Evolutionary conservation across 73 alveolate genomes (phyloP), one percentile per base, ranked within the genome.

Genomic region (Paramecium octaurelia): DNA sequence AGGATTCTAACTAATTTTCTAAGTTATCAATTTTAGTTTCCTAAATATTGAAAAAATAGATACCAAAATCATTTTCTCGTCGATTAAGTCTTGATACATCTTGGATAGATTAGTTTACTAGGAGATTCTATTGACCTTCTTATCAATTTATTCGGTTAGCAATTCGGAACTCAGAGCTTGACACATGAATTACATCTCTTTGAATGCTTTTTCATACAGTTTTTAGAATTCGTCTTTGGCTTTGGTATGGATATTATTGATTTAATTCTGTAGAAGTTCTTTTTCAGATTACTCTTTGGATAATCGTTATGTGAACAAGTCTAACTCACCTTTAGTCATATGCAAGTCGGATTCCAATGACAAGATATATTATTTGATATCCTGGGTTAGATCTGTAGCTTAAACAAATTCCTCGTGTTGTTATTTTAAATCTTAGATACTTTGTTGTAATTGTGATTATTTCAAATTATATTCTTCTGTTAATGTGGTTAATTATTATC

Each of bases 131-230:
- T 75, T 75, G 18, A 24, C 35, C 20, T 75, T 75, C 68, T 75
- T 75, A 36, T 36, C 59, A 75, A 75, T 40, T 75, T 36, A 36
- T 75, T 75, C 88, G 1, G 42, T 75, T 10, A 75, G 10, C 21
- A 75, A 75, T 75, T 75, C 88, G n/a, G 88, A 29, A 75, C 88
- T 75, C 4, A 75, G 16, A 4, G 88, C 88, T 75, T 75, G n/a
- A 34, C 57, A 29, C 88, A 75, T 75, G 48, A 75, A 75, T 40
- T 75, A 20, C 8, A 75, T 20, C n/a, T 75, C 88, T 40, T 75
- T 34, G 31, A 75, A 75, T 8, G 88, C 88, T 75, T 75, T 75
- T 44, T 75, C 88, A 75, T 36, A 75, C 14, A 75, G 48, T 14
- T 36, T 36, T 75, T 75, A 75, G 29, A 75, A 75, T 20, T 75